Percentiles rank a stretch among this genome's conserved stretches.
Conservation (phyloP, 2,329 filamentous ascomycete genomes). For the Aspergillus calidoustus region DNA sequence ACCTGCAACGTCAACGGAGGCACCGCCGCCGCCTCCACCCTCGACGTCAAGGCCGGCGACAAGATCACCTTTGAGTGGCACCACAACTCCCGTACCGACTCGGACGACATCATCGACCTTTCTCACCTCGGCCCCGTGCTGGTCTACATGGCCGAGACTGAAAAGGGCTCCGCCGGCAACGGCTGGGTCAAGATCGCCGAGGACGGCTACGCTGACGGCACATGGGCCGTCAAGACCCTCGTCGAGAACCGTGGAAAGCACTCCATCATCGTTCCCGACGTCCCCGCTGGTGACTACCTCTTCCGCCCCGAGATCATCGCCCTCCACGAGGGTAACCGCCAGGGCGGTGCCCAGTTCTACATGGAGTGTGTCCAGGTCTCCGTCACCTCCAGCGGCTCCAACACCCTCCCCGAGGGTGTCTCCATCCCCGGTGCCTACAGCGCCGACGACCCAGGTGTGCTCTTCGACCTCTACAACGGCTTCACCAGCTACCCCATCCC, state of each 20-base stretch:
- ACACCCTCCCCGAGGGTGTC: constrained; percentile 25
- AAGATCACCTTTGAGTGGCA: constrained; percentile 32
- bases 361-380: constrained; percentile 32
- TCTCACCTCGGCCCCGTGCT: constrained; percentile 27
- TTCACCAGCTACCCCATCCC: constrained; percentile 28
- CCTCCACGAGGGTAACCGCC: constrained; percentile 25
- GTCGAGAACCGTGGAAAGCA: constrained; percentile 29
- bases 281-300: constrained; percentile 29
- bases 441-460: constrained; percentile 22
- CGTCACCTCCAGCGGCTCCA: constrained; percentile 27
- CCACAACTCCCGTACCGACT: constrained; percentile 23
- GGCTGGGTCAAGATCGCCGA: constrained; percentile 31
- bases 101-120: constrained; percentile 30
- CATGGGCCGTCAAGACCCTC: constrained; percentile 27
- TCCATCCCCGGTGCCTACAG: constrained; percentile 27
- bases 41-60: constrained; percentile 27
- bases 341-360: constrained; percentile 29
- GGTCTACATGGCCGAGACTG: constrained; percentile 29
- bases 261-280: constrained; percentile 28
- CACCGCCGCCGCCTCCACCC: constrained; percentile 23
- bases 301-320: constrained; percentile 31
- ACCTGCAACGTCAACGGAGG: constrained; percentile 29
- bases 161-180: constrained; percentile 23
- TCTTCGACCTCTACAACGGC: constrained; percentile 27
- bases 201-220: constrained; percentile 26